Conservation (phyloP, 2,329 filamentous ascomycete genomes). For the Scleromitrula shiraiana region DNA sequence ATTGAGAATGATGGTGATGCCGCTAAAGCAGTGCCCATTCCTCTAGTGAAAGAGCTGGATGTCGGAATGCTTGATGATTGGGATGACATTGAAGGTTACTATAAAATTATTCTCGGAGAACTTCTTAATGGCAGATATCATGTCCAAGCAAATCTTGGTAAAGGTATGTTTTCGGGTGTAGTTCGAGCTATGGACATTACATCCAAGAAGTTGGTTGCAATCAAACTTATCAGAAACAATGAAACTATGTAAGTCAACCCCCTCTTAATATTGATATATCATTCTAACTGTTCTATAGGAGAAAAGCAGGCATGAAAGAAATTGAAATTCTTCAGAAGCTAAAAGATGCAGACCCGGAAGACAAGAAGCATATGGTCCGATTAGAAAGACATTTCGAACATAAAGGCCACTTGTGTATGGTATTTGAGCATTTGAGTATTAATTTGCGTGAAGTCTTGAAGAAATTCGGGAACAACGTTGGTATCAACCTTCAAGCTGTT, state of each 20-base stretch:
- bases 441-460: conserved; percentile 91
- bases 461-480: conserved; percentile 91
- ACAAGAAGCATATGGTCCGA: conserved; percentile 85
- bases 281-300: conserved; percentile 33
- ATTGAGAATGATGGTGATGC: conserved; percentile 35
- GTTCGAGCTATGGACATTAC: conserved; percentile 75
- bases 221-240: conserved; percentile 98
- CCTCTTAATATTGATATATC: neutral
- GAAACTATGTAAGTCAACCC: conserved; percentile 59
- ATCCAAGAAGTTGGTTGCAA: conserved; percentile 71
- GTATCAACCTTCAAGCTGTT: conserved; percentile 82
- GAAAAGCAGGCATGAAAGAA: conserved; percentile 88
- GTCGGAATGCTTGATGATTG: conserved; percentile 81
- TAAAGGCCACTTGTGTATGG: conserved; percentile 91
- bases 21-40: conserved; percentile 38
- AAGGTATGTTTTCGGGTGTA: conserved; percentile 96
- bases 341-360: conserved; percentile 74
- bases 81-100: conserved; percentile 93
- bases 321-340: conserved; percentile 88
- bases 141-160: conserved; percentile 77
- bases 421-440: conserved; percentile 90
- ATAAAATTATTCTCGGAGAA: conserved; percentile 89
- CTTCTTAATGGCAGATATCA: conserved; percentile 84
- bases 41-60: conserved; percentile 48
- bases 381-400: conserved; percentile 86